Evolutionary conservation across 2,329 filamentous ascomycete genomes (phyloP).

Genomic region (Colletotrichum sp.): DNA sequence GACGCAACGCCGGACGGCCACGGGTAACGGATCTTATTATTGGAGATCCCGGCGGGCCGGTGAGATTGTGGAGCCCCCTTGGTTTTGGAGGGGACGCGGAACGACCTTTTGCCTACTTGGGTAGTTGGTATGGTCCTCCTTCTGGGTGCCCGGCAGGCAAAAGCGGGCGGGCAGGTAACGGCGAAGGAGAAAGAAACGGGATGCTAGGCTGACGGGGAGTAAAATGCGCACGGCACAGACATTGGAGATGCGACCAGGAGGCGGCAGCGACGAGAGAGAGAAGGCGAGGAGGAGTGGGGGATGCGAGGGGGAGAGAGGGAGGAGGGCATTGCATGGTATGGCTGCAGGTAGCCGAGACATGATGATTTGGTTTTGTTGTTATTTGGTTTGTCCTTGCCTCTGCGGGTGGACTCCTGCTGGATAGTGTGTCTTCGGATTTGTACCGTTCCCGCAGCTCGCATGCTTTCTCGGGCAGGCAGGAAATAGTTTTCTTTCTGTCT

Average conservation of each 20-base stretch:
- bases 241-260: neutral
- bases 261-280: neutral
- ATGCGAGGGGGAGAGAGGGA: neutral
- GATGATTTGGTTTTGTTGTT: neutral
- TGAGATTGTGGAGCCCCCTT: neutral
- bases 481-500: neutral
- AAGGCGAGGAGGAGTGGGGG: neutral
- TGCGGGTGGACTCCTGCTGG: neutral
- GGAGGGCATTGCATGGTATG: neutral
- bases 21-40: constrained; percentile 3
- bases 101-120: neutral
- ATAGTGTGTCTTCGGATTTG: neutral
- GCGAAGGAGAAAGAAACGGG: neutral
- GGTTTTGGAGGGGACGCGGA: neutral
- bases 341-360: constrained; percentile 20
- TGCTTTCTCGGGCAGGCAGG: neutral
- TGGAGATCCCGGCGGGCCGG: neutral
- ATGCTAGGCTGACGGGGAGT: neutral
- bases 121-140: neutral
- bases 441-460: neutral
- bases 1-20: neutral
- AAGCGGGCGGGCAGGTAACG: neutral
- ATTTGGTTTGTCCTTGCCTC: neutral
- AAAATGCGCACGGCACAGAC: neutral
- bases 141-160: neutral